Conservation (phyloP, 2,329 filamentous ascomycete species). For the Amphichorda felina region DNA sequence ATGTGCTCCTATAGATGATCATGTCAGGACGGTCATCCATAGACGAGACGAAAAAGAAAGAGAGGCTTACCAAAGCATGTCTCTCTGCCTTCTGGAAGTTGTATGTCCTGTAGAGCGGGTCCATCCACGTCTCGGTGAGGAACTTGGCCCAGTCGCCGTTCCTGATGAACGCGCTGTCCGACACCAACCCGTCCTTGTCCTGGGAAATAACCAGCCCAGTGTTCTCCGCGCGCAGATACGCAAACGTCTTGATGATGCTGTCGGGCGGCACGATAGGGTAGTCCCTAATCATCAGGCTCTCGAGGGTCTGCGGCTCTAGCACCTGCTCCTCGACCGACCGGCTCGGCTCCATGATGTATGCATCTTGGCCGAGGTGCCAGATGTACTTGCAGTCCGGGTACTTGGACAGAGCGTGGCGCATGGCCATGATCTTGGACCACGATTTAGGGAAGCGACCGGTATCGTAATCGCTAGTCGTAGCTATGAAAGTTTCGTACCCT, state of each 20-base stretch:
- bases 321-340: constrained; percentile 60
- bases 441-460: constrained; percentile 45
- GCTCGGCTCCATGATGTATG: constrained; percentile 77
- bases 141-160: constrained; percentile 87
- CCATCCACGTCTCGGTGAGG: constrained; percentile 92
- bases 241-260: constrained; percentile 92
- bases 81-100: constrained; percentile 93
- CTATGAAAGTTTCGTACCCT: constrained; percentile 84
- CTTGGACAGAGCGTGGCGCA: constrained; percentile 77
- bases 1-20: constrained; percentile 56
- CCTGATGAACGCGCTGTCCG: constrained; percentile 66
- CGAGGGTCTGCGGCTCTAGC: constrained; percentile 54
- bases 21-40: constrained; percentile 13
- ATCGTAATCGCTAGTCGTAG: constrained; percentile 65
- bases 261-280: constrained; percentile 84
- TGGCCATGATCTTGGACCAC: constrained; percentile 72
- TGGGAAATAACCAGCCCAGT: constrained; percentile 78
- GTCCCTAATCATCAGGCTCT: constrained; percentile 73
- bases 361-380: constrained; percentile 78
- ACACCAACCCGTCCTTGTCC: constrained; percentile 67
- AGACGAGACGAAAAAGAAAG: neutral
- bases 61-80: constrained; percentile 65
- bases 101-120: constrained; percentile 85
- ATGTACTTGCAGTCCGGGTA: constrained; percentile 69
- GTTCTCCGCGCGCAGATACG: constrained; percentile 63